A percentile compares a stretch with the other conserved stretches of the same genome.
Conservation (phyloP, 495 filamentous ascomycete species). For the Penicillium herquei region DNA sequence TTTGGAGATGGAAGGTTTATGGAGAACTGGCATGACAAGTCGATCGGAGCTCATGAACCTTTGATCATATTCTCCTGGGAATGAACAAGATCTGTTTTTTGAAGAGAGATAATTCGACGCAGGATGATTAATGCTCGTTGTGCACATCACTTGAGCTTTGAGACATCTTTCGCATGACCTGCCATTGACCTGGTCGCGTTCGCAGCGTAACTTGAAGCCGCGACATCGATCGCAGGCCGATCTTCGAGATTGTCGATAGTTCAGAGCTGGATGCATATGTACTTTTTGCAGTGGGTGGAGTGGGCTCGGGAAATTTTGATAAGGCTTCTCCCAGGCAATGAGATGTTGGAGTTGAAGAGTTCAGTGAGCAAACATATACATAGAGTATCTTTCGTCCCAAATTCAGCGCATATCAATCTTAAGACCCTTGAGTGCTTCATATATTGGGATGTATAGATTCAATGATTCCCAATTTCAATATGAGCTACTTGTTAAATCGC, state of each 20-base stretch:
- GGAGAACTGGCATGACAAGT: constrained; percentile 14
- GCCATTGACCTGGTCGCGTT: constrained; percentile 29
- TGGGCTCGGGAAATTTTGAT: no score
- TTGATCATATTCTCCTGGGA: constrained; percentile 4
- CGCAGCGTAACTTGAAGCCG: constrained; percentile 39
- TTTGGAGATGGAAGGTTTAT: constrained; percentile 12
- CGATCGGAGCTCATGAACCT: not conserved
- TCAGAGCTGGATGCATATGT: constrained; percentile 22
- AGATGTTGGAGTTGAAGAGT: not conserved
- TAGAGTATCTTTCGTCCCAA: not conserved
- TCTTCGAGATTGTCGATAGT: constrained; percentile 30
- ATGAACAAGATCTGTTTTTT: not conserved
- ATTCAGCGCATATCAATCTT: not conserved
- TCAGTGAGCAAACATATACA: no score
- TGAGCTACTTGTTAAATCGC: constrained; percentile 9
- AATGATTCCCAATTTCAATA: constrained; percentile 2
- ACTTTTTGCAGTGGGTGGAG: no score
- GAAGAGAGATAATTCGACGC: constrained; percentile 4
- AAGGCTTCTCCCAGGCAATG: no score
- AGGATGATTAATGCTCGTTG: constrained; percentile 22
- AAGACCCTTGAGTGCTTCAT: not conserved
- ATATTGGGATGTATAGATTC: no score
- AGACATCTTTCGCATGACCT: constrained; percentile 29
- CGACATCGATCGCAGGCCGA: constrained; percentile 45
- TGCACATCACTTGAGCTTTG: constrained; percentile 28